phyloP scores from a whole-genome alignment of 148 eudicot species.

The Vaccinium vitisidaea region DNA sequence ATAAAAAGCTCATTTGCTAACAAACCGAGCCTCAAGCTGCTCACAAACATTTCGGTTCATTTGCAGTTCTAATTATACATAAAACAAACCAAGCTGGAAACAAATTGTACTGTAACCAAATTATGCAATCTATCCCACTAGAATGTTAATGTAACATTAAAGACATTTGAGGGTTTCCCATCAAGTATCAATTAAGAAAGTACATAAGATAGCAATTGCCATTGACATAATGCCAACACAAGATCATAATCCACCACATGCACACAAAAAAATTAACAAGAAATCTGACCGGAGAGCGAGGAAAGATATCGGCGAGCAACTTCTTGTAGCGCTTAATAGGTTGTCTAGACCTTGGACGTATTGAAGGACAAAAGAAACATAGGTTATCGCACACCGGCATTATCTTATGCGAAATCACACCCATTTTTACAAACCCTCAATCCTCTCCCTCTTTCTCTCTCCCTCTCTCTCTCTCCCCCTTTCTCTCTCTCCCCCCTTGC shows the following conservation, averaged over 20 bases:
- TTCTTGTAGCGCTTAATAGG: conserved; percentile 88
- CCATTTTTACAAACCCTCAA: conserved; percentile 26
- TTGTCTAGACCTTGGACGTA: conserved; percentile 78
- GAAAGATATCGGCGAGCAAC: conserved; percentile 69
- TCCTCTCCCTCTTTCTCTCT: neutral
- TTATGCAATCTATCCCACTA: neutral
- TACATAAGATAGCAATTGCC: neutral
- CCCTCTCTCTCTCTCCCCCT: too few relatives aligned
- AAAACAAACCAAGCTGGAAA: neutral
- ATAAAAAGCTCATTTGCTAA: neutral
- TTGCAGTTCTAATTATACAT: neutral
- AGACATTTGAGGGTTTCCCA: neutral
- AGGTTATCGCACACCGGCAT: conserved; percentile 67
- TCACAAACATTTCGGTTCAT: too few relatives aligned
- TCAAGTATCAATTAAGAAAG: neutral
- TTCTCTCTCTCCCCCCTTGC: neutral
- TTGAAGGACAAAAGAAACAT: conserved; percentile 71
- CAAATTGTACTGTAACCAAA: neutral
- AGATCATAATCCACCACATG: neutral
- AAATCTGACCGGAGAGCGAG: conserved; percentile 57
- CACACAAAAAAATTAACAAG: neutral
- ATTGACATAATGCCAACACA: neutral
- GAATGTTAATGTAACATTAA: neutral
- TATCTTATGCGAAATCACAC: conserved; percentile 57
- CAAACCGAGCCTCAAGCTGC: too few relatives aligned